Evolutionary conservation across 768 basidiomycete genomes (phyloP).

Genomic region (Mycena chlorophos): DNA sequence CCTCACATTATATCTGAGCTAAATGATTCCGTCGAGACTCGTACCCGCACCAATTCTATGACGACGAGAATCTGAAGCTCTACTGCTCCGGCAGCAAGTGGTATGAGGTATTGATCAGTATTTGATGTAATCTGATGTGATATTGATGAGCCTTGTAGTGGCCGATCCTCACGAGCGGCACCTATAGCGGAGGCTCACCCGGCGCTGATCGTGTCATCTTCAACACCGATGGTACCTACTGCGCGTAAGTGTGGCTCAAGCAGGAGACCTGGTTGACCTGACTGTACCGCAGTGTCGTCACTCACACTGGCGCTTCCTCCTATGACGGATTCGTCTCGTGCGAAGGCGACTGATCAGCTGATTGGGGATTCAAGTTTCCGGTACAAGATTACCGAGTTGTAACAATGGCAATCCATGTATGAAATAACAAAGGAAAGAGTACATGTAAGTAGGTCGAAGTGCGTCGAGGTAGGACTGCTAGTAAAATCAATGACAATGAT

Average conservation of each 20-base stretch:
- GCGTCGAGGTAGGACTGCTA: too few relatives aligned
- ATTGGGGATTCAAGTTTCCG: too few relatives aligned
- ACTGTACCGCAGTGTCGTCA: constrained; percentile 18
- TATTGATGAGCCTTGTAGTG: constrained; percentile 5
- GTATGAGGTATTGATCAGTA: too few relatives aligned
- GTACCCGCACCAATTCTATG: constrained; percentile 25
- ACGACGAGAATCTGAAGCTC: constrained; percentile 24
- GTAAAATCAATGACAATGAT: too few relatives aligned
- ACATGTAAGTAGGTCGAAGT: too few relatives aligned
- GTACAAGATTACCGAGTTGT: too few relatives aligned
- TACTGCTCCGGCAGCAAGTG: constrained; percentile 22
- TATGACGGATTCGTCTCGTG: constrained; percentile 24
- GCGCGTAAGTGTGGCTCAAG: constrained; percentile 21
- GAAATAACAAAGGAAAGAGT: too few relatives aligned
- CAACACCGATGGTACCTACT: constrained; percentile 26
- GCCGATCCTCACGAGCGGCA: constrained; percentile 20
- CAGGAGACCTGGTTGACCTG: background rate
- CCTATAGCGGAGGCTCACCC: constrained; percentile 25
- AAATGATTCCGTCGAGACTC: constrained; percentile 11
- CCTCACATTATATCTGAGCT: background rate
- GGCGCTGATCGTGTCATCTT: constrained; percentile 29
- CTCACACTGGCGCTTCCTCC: constrained; percentile 25
- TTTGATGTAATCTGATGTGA: too few relatives aligned
- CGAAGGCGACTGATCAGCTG: constrained; percentile 1
- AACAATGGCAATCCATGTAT: too few relatives aligned